These are phyloP conservation scores for Nemania sp. DNA, from an alignment of 2,329 filamentous ascomycete species.

Conservation along the genomic window DNA sequence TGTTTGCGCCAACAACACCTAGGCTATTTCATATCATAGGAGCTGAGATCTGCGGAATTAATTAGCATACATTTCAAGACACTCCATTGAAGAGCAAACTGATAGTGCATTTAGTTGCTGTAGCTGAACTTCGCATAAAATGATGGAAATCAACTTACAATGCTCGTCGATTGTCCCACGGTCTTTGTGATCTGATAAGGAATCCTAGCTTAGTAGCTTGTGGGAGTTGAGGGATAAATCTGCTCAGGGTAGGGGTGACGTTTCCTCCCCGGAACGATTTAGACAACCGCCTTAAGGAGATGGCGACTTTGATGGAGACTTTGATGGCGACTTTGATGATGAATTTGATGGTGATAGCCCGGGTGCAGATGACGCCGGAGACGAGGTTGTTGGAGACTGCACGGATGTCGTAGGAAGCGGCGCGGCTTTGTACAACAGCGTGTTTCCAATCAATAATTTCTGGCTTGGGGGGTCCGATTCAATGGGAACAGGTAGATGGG, in stretches of 20 bases:
- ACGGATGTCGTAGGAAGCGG: neutral
- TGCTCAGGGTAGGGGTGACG: neutral
- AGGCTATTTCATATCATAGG: neutral
- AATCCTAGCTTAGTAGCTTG: neutral
- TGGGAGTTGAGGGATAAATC: neutral
- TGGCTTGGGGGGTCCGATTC: conserved; percentile 11
- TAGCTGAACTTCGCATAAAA: neutral
- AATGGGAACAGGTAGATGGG: neutral
- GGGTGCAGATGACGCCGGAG: conserved; percentile 12
- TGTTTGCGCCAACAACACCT: neutral
- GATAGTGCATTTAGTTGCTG: neutral
- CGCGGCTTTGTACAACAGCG: conserved; percentile 23
- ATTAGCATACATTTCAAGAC: conserved; percentile 11
- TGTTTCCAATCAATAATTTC: conserved; percentile 24
- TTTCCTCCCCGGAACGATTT: neutral
- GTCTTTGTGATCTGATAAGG: neutral
- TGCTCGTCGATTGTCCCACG: neutral
- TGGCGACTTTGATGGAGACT: conserved; percentile 20
- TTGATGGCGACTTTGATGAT: conserved; percentile 13
- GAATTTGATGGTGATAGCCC: conserved; percentile 25
- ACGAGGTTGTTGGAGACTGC: conserved; percentile 14
- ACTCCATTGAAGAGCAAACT: neutral
- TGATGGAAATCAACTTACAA: conserved; percentile 17
- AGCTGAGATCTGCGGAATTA: neutral
- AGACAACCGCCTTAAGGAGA: conserved; percentile 3